A percentile compares a stretch with the other conserved stretches of the same genome.
Conservation (phyloP, 2,329 filamentous ascomycete genomes). For the Colletotrichum cordylinicola region DNA sequence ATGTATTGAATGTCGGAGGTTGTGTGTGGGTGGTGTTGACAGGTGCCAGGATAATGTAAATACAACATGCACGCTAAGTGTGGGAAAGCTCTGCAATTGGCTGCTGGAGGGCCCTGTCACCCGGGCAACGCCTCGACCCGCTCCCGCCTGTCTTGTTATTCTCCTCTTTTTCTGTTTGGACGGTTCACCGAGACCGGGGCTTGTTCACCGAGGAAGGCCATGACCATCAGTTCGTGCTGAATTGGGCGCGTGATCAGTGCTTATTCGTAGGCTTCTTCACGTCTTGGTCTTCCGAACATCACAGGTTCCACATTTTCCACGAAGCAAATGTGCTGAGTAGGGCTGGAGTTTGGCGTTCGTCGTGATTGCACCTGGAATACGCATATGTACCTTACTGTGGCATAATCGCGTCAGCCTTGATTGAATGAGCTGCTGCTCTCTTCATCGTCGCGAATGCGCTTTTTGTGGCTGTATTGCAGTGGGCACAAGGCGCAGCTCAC, state of each 20-base stretch:
- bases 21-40: conserved; percentile 8
- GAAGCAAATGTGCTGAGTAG: too few species aligned
- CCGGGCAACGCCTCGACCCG: not conserved
- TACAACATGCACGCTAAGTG: conserved; percentile 15
- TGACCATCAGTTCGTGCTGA: not conserved
- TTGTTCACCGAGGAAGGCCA: not conserved
- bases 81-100: conserved; percentile 6
- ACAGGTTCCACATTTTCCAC: too few species aligned
- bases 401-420: too few species aligned
- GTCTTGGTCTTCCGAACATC: not conserved
- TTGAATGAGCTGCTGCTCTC: not conserved
- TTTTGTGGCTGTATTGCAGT: not conserved
- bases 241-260: not conserved
- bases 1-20: not conserved
- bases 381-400: too few species aligned
- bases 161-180: not conserved
- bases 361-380: too few species aligned
- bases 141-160: not conserved
- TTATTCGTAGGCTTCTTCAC: not conserved
- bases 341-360: too few species aligned
- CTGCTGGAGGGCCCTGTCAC: not conserved
- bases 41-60: conserved; percentile 17
- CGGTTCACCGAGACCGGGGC: not conserved
- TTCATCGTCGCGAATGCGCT: not conserved
- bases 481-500: not conserved